Evolutionary conservation across 805 yeast species (phyloP).

Genomic region (Monosporozyma yasuniensis): DNA sequence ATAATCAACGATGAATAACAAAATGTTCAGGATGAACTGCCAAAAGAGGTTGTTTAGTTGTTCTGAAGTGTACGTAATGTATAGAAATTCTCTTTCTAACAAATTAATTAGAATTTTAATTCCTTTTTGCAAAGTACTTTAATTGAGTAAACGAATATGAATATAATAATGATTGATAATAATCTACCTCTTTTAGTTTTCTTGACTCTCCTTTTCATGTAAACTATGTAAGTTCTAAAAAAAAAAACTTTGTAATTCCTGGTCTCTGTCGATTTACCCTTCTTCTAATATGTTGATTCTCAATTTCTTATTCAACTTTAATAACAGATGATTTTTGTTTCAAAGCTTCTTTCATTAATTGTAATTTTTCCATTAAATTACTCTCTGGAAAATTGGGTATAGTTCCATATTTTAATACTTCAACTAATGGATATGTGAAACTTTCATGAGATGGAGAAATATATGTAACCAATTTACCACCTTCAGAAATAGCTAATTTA

Average conservation of each 20-base stretch:
- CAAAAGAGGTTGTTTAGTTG: not conserved
- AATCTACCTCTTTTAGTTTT: not conserved
- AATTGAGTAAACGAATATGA: not conserved
- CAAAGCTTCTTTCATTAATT: slow-evolving; percentile 59
- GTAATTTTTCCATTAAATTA: slow-evolving; percentile 38
- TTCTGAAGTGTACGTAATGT: not conserved
- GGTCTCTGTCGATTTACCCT: not conserved
- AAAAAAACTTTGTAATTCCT: not conserved
- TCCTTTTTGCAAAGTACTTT: not conserved
- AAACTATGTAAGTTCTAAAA: too few species aligned
- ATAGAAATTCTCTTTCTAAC: not conserved
- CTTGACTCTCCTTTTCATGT: not conserved
- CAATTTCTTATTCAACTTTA: slow-evolving; percentile 14
- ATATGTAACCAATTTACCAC: slow-evolving; percentile 70
- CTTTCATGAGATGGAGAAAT: slow-evolving; percentile 70
- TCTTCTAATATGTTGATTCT: not conserved
- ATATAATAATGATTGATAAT: not conserved
- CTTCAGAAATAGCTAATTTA: slow-evolving; percentile 69
- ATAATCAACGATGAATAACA: not conserved
- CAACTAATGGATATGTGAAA: slow-evolving; percentile 51
- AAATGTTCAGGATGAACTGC: not conserved
- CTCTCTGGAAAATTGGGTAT: slow-evolving; percentile 41
- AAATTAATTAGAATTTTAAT: not conserved
- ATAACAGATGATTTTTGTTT: slow-evolving; percentile 29
- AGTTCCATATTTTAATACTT: slow-evolving; percentile 39